Percentiles rank a stretch among this genome's conserved stretches.
These are phyloP conservation scores for Cantharellus cinnabarinus DNA, from an alignment of 768 basidiomycete genomes.

Conservation along the genomic window DNA sequence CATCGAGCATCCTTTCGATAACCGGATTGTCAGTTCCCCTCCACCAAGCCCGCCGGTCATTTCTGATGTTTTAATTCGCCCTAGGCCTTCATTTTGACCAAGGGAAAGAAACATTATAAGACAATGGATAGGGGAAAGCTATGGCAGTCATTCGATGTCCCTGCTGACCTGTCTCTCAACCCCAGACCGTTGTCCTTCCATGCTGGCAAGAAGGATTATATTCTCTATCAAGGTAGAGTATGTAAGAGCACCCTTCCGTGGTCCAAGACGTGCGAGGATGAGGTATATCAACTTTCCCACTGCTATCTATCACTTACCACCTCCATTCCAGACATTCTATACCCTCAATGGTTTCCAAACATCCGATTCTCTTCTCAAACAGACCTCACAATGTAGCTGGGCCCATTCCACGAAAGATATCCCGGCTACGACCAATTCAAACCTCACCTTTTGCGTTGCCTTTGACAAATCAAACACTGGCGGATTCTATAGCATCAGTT, in stretches of 20 bases:
- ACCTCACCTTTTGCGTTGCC: conserved; percentile 79
- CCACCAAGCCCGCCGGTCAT: not conserved
- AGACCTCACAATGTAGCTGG: conserved; percentile 68
- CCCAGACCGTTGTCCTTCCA: conserved; percentile 69
- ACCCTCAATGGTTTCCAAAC: conserved; percentile 66
- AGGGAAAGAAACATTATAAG: conserved; percentile 58
- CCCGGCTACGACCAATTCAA: conserved; percentile 25
- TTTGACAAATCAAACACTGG: conserved; percentile 34
- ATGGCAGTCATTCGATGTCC: conserved; percentile 66
- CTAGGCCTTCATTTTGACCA: conserved; percentile 75
- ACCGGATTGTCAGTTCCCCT: conserved; percentile 34
- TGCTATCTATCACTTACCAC: not conserved
- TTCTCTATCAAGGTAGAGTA: conserved; percentile 56
- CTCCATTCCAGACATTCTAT: conserved; percentile 49
- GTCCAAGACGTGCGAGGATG: conserved; percentile 49
- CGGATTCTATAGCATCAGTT: conserved; percentile 27
- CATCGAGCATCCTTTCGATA: conserved; percentile 74
- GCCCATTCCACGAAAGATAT: conserved; percentile 14
- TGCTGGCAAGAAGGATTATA: conserved; percentile 44
- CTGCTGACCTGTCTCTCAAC: conserved; percentile 35
- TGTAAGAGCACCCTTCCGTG: conserved; percentile 29
- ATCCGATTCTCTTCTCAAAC: conserved; percentile 36
- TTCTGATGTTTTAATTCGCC: not conserved
- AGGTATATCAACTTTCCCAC: conserved; percentile 25
- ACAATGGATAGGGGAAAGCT: conserved; percentile 74